Evolutionary conservation across 2,329 filamentous ascomycete genomes (phyloP), one percentile per base, ranked within the genome.

Genomic region (Paraphoma chrysanthemicola): DNA sequence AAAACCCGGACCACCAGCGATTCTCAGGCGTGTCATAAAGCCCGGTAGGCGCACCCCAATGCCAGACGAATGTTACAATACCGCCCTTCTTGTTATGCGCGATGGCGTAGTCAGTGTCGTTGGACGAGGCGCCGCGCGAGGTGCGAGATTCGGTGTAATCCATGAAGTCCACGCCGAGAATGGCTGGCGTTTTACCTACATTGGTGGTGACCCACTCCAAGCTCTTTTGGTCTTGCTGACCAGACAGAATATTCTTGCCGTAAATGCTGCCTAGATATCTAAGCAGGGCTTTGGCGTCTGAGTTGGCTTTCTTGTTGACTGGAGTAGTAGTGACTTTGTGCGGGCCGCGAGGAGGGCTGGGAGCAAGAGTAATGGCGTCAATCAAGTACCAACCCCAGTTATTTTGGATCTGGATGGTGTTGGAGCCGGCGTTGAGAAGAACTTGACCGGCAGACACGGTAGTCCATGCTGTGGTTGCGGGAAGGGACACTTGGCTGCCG

Each of bases 381-480:
- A 81, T 78, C 18, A 82, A 75, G 60, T 68, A 79, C 80, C 79
- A 83, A 54, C 81, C 81, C 81, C 81, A 83, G 68, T 82, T 80
- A 68, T 66, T 80, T 51, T 79, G 74, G 44, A 83, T 77, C 39
- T 80, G 72, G 48, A 82, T 78, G 0, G 77, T 82, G 68, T 83
- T 83, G 43, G 61, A 53, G 14, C 80, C 81, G 8, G 71, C 71
- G 46, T 78, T 74, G 36, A 83, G 68, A 1, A 83, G 70, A 1
- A 82, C 72, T 57, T 83, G 80, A 12, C 81, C 81, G 14, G 73
- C 81, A 0, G 77, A 54, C 11, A 78, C 75, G 31, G 74, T 75
- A 9, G 72, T 72, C 72, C 77, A 83, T 1, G 63, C 57, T 2
- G 67, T 72, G 8, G 74, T 77, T 9, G 77, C 78, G 0, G 79